Base-by-base conservation (phyloP, 495 filamentous ascomycete genomes). In the Amniculicola lignicola region DNA sequence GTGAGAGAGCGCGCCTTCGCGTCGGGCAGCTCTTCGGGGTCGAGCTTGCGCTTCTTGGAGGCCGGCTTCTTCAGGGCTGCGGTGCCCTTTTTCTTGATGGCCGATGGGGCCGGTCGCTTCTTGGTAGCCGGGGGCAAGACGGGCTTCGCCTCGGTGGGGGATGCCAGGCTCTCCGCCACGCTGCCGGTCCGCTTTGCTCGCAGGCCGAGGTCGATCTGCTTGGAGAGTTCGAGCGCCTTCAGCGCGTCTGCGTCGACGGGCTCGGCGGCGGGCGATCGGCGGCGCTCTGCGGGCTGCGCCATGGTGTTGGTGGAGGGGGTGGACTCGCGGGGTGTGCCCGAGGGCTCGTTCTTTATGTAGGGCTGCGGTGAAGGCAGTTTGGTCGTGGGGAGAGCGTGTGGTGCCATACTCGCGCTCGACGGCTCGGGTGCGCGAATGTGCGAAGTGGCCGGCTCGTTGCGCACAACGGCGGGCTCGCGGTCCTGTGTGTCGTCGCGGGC, bases 1-100 rank as follows among this genome's bases (percentile, higher is more conserved):
- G 70, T 73, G 27, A 44, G 63, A 9, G 69, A 72, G 33, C 66
- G 62, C 23, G 31, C 7, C 14, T 64, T 19, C 74, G 77, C 9
- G 74, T 79, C 51, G 12, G 37, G 10, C 7, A 18, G 19, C 6
- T 73, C 77, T 14, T 80, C 77, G 16, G 54, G 52, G 14, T 83
- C 81, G 27, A 77, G 51, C 56, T 81, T 84, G 51, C 80, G 81
- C 65, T 82, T 83, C 67, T 83, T 86, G 25, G 69, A 43, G 0
- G 76, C 62, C 2, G 78, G 69, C 54, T 83, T 83, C 62, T 75
- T 83, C 1, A 46, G 25, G 18, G 63, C 36, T 19, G 63, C 60
- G 6, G 60, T 66, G 28, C 60, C 58, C 31, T 62, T 61, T 39
- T 67, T 67, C 42, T 61, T 67, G 36, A 54, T 42, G 14, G 54